Conservation (phyloP, 768 basidiomycete species). For the Suillus lakei region DNA sequence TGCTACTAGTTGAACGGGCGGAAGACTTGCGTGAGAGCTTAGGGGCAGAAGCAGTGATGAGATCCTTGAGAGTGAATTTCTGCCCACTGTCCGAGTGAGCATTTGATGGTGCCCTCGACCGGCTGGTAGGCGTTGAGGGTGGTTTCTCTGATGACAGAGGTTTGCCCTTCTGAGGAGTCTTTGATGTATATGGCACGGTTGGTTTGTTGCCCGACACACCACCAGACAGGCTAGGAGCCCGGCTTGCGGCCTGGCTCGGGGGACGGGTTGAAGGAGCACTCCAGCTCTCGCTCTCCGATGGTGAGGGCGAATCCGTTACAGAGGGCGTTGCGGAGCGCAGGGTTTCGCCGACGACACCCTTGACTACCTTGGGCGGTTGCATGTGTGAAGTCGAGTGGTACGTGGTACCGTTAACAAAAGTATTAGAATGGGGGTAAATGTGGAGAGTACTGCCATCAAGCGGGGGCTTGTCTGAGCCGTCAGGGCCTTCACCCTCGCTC, state of each 20-base stretch:
- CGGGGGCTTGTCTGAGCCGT: conserved; percentile 66
- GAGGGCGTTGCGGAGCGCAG: conserved; percentile 43
- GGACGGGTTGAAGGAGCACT: conserved; percentile 67
- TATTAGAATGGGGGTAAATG: conserved; percentile 16
- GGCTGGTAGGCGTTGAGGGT: conserved; percentile 28
- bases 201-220: conserved; percentile 44
- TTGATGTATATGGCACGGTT: conserved; percentile 33
- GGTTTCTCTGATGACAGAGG: conserved; percentile 18
- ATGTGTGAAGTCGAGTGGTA: conserved; percentile 22
- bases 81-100: conserved; percentile 64
- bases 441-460: conserved; percentile 33
- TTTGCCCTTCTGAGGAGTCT: conserved; percentile 25
- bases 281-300: conserved; percentile 61
- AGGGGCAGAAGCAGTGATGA: conserved; percentile 66
- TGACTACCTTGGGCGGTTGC: conserved; percentile 22
- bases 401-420: conserved; percentile 16
- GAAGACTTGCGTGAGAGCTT: conserved; percentile 77
- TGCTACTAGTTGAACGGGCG: conserved; percentile 67
- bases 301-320: conserved; percentile 52
- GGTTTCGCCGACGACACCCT: conserved; percentile 20
- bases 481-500: conserved; percentile 59
- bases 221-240: conserved; percentile 41
- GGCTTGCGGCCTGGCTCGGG: conserved; percentile 57
- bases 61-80: conserved; percentile 84
- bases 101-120: conserved; percentile 46